Percentiles rank a stretch among this genome's conserved stretches.
These are phyloP conservation scores for Buddleja alternifolia DNA, from an alignment of 257 asterid genomes.

Conservation along the genomic window DNA sequence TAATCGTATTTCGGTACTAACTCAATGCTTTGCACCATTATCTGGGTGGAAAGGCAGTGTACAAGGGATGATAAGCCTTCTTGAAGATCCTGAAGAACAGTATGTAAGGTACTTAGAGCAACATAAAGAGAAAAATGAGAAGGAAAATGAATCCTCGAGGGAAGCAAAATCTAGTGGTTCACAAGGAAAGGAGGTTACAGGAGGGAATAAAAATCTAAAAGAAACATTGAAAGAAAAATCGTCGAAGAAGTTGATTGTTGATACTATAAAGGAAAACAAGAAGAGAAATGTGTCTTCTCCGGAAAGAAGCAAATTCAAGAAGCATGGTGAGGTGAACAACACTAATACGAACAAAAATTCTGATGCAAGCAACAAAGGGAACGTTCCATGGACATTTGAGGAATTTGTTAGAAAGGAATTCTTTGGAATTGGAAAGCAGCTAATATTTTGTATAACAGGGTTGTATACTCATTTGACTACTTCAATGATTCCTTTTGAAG, in stretches of 20 bases:
- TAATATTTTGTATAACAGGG: slow-evolving; percentile 44
- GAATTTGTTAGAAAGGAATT: slow-evolving; percentile 49
- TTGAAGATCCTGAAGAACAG: slow-evolving; percentile 49
- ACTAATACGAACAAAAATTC: slow-evolving; percentile 11
- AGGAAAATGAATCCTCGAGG: too few relatives aligned
- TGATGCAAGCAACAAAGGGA: background rate
- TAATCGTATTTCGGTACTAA: slow-evolving; percentile 45
- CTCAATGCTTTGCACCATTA: slow-evolving; percentile 48
- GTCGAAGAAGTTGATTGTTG: slow-evolving; percentile 42
- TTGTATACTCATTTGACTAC: slow-evolving; percentile 73
- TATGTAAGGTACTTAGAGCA: slow-evolving; percentile 38
- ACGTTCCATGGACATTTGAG: slow-evolving; percentile 43
- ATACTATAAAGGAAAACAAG: slow-evolving; percentile 35
- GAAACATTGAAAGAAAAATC: slow-evolving; percentile 2
- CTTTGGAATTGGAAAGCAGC: background rate
- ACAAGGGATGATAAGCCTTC: slow-evolving; percentile 45
- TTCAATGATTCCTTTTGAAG: slow-evolving; percentile 32
- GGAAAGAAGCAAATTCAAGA: slow-evolving; percentile 19
- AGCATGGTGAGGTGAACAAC: slow-evolving; percentile 12
- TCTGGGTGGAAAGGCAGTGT: slow-evolving; percentile 57
- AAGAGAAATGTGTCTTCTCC: slow-evolving; percentile 26
- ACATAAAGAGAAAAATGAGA: slow-evolving; percentile 8
- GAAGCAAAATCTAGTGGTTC: too few relatives aligned
- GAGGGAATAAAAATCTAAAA: slow-evolving; percentile 26
- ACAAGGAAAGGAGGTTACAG: background rate